Conservation (phyloP, 768 basidiomycete species). For the Cystobasidium tubakii region DNA sequence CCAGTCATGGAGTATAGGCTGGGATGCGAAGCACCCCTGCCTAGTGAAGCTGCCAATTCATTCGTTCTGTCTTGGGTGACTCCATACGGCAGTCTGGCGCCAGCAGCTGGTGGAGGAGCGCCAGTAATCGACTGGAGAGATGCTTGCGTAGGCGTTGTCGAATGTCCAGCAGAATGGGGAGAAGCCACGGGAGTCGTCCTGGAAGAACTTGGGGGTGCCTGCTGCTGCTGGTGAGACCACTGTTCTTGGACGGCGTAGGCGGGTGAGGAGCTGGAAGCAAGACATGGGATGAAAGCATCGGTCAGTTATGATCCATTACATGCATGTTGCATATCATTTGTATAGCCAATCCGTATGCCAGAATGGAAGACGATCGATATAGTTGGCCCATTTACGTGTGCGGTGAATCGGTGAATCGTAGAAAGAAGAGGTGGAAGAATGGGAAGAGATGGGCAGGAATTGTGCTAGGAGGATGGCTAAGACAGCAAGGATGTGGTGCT, state of each 20-base stretch:
- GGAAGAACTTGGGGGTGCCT: neutral
- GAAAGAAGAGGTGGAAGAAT: slow-evolving; percentile 1
- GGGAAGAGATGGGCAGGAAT: neutral
- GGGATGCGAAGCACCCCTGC: neutral
- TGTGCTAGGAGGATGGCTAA: too few species aligned
- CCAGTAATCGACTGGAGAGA: neutral
- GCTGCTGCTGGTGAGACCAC: too few species aligned
- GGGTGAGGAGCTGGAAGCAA: neutral
- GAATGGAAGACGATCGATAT: neutral
- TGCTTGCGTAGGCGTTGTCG: neutral
- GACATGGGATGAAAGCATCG: too few species aligned
- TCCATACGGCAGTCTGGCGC: neutral
- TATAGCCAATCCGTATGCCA: too few species aligned
- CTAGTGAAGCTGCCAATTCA: slow-evolving; percentile 1
- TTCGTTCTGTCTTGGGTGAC: neutral
- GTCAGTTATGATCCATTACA: too few species aligned
- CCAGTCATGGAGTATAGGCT: neutral
- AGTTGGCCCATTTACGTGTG: neutral
- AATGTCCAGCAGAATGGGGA: neutral
- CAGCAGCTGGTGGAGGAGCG: neutral
- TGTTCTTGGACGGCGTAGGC: neutral
- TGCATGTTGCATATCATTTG: too few species aligned
- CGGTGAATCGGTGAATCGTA: neutral
- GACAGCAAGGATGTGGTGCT: neutral
- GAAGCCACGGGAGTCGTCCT: neutral